Percentiles rank a stretch among this genome's conserved stretches.
Evolutionary conservation across 2,329 filamentous ascomycete species (phyloP).

Genomic region (Sodiomyces alkalinus): DNA sequence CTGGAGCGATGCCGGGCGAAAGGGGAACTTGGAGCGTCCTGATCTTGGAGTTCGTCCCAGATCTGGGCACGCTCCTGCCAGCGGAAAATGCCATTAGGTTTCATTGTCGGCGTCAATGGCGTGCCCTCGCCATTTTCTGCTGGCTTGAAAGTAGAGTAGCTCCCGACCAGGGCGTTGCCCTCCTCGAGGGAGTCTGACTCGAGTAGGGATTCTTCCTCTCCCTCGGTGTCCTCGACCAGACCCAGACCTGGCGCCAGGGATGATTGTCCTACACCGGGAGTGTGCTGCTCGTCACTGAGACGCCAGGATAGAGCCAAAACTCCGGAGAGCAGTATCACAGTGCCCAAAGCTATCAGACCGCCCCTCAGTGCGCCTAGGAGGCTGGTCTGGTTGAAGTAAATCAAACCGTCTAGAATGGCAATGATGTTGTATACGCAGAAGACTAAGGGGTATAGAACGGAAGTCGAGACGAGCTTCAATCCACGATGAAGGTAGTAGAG

Average conservation of each 20-base stretch:
- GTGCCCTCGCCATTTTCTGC: slow-evolving; percentile 19
- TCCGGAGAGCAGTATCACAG: slow-evolving; percentile 68
- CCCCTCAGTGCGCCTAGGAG: slow-evolving; percentile 63
- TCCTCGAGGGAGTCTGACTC: slow-evolving; percentile 30
- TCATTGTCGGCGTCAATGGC: slow-evolving; percentile 24
- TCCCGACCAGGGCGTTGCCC: slow-evolving; percentile 18
- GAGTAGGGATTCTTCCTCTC: slow-evolving; percentile 41
- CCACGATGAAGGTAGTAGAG: slow-evolving; percentile 92
- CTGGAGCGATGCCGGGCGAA: slow-evolving; percentile 28
- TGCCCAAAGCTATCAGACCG: slow-evolving; percentile 72
- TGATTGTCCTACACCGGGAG: slow-evolving; percentile 45
- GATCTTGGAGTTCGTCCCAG: slow-evolving; percentile 77
- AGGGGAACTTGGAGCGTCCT: slow-evolving; percentile 28
- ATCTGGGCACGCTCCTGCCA: slow-evolving; percentile 64
- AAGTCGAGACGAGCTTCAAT: slow-evolving; percentile 87
- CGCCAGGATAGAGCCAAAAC: slow-evolving; percentile 91
- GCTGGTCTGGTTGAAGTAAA: slow-evolving; percentile 87
- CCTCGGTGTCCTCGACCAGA: slow-evolving; percentile 54
- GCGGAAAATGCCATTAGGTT: slow-evolving; percentile 28
- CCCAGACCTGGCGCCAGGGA: slow-evolving; percentile 71
- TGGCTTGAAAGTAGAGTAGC: slow-evolving; percentile 34
- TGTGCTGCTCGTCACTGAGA: slow-evolving; percentile 61
- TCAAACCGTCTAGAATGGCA: slow-evolving; percentile 89
- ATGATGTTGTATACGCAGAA: slow-evolving; percentile 99
- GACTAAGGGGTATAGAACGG: slow-evolving; percentile 87